Evolutionary conservation across 2,329 filamentous ascomycete genomes (phyloP), one percentile per base, ranked within the genome.

Genomic region (Herpotrichia juniperi): DNA sequence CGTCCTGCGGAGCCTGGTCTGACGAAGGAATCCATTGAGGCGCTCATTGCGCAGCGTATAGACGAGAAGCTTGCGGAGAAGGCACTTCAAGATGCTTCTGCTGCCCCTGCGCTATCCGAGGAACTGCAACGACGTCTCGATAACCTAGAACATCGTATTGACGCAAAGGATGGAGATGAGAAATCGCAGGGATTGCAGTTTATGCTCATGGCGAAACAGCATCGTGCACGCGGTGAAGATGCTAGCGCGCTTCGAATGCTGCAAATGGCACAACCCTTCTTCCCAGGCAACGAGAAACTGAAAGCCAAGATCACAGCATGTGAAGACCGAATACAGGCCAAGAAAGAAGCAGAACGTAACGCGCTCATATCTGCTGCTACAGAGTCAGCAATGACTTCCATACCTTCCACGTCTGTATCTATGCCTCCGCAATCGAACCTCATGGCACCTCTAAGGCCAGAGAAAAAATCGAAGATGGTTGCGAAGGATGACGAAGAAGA

Each of bases 1-100:
- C 69, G 66, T 6, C 48, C 45, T 47, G 57, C 64, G 56, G 56
- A 75, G 59, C 59, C 64, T 57, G 56, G 64, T 73, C 58, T 82
- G 78, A 72, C 81, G 60, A 83, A 75, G 16, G 88, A 86, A 11
- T 87, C 87, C 46, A 96, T 97, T 54, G 93, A 97, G 71, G 90
- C 92, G 32, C 87, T 97, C 76, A 91, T 97, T 1, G 90, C 96
- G 73, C 90, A 89, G 63, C 96, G 96, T 66, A 90, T 97, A 1
- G 88, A 89, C 53, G 92, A 96, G 75, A 92, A 94, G 30, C 79
- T 97, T 1, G 91, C 93, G 0, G 87, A 88, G n/a, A 85, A 88
- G 47, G 85, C 84, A 1, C 68, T 84, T 14, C 82, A 83, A 56
- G 84, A 87, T 35, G 75, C 81, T 14, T 74, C 82, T 53, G 69